Base-by-base conservation (phyloP, 2,329 filamentous ascomycete genomes). In the Colletotrichum costaricense region DNA sequence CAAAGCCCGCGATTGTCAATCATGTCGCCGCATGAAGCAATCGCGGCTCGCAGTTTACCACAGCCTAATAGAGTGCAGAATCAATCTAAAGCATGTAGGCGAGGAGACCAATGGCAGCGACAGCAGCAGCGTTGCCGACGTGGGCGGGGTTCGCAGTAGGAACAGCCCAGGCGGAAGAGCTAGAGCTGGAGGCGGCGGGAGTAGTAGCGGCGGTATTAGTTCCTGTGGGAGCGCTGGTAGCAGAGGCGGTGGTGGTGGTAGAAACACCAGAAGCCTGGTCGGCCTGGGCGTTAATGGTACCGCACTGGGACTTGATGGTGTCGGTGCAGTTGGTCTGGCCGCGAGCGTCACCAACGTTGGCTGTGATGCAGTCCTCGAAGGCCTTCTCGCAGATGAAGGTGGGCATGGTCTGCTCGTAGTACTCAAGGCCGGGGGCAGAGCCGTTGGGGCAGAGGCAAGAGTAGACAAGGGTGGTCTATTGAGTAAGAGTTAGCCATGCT, bases 341-440 rank as follows among this genome's bases (percentile, higher is more conserved):
- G 11, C 75, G 77, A 24, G 81, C 77, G 78, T 86, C 82, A 79
- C 82, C 82, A 33, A 82, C 81, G 77, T 86, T 85, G 58, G 78
- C 71, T 2, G 52, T 57, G 76, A 85, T 88, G 82, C 89, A 91
- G 72, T 86, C 80, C 30, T 77, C 74, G 80, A 83, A 89, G 54
- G 88, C 85, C 73, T 83, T 73, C 69, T 85, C 30, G 84, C 89
- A 91, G 78, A 89, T 85, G 78, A 87, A 89, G 69, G 82, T 84
- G 60, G 86, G 85, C 76, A 91, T 81, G 3, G 88, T 89, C 82
- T 89, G 85, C 62, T 74, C 76, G 82, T 89, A 91, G 79, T 87
- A 85, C 79, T 89, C 82, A 58, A 91, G 84, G 71, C 86, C 87
- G 16, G 88, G 88, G 7, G 83, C 82, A 59, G 84, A 85, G 77